phyloP scores from a whole-genome alignment of 129 eudicot genomes.

The Flaveria ramosissima region DNA sequence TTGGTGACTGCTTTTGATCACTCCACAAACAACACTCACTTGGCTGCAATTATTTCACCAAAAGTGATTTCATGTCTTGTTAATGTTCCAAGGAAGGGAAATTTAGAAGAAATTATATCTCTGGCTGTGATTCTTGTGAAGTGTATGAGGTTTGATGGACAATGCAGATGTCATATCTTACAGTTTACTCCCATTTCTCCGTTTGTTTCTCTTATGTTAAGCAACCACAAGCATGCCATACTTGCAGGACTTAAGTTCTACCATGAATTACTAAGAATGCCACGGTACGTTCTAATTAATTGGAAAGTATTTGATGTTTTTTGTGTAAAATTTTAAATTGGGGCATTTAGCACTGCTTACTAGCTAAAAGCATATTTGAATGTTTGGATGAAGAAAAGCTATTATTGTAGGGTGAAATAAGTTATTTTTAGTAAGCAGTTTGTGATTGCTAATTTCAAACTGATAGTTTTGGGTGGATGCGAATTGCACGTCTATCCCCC shows the following conservation, averaged over 20 bases:
- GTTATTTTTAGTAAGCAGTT: not conserved
- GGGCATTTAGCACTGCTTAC: not conserved
- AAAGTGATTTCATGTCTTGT: conserved; percentile 60
- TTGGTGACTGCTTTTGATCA: conserved; percentile 72
- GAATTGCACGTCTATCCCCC: too few relatives aligned
- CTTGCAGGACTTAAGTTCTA: conserved; percentile 63
- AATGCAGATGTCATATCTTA: conserved; percentile 57
- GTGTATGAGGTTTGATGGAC: conserved; percentile 71
- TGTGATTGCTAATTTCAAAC: not conserved
- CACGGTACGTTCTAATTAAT: conserved; percentile 43
- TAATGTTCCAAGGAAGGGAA: conserved; percentile 55
- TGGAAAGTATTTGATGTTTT: not conserved
- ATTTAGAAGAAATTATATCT: conserved; percentile 58
- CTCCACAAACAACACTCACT: conserved; percentile 52
- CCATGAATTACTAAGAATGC: conserved; percentile 70
- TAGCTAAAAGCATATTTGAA: not conserved
- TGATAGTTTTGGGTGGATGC: not conserved
- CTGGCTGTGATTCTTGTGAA: conserved; percentile 67
- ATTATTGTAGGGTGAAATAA: not conserved
- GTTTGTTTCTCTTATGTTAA: conserved; percentile 55
- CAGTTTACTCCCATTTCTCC: conserved; percentile 50
- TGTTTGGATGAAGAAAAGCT: not conserved
- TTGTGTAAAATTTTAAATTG: not conserved
- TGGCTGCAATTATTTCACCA: conserved; percentile 67
- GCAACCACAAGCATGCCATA: conserved; percentile 61